These are phyloP conservation scores for Apiotrichum mycotoxinovorans DNA, from an alignment of 1,284 basidiomycete genomes.

Conservation along the genomic window DNA sequence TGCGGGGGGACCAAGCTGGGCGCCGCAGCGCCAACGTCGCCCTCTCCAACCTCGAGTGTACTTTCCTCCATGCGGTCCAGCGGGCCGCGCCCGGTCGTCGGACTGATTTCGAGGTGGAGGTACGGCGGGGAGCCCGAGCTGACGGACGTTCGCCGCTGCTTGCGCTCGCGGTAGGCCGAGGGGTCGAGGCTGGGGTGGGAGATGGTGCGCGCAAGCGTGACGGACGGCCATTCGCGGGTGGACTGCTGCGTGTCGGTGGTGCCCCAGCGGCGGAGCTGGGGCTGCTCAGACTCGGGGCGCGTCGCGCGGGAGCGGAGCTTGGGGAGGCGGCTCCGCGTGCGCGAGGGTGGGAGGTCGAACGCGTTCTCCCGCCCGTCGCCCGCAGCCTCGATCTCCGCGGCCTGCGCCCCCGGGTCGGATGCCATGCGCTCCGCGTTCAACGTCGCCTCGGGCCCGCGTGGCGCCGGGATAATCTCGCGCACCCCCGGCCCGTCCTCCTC, in stretches of 20 bases:
- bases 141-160: background rate
- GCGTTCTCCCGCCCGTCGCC: no score
- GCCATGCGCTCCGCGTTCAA: no score
- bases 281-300: no score
- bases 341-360: no score
- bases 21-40: no score
- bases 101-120: background rate
- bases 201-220: background rate
- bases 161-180: background rate
- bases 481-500: background rate
- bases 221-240: background rate
- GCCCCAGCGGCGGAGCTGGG: background rate
- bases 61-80: no score
- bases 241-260: background rate
- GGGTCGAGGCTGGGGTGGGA: background rate
- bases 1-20: no score
- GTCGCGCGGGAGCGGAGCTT: no score
- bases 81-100: background rate
- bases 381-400: no score
- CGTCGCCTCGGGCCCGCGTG: background rate
- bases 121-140: background rate
- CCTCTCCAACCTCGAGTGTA: no score
- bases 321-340: no score
- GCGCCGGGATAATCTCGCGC: background rate
- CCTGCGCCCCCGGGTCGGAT: no score